Conservation (phyloP, 345 rosid genomes). For the Aquilaria sinensis region DNA sequence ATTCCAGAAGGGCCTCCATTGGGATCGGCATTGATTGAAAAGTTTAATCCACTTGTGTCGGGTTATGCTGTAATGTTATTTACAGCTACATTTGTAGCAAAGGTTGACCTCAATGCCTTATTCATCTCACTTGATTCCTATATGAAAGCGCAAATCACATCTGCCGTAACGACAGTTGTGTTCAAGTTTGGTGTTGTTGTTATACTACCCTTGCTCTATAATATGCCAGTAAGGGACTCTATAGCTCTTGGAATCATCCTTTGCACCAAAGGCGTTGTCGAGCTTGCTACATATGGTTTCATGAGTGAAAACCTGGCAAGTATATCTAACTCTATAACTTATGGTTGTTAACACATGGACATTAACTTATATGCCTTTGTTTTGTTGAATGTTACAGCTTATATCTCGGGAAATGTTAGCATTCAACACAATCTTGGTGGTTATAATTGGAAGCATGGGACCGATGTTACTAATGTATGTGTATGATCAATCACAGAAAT, state of each 20-base stretch:
- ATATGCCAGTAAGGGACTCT: not conserved
- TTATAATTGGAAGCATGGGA: too few species aligned
- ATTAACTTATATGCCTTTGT: too few species aligned
- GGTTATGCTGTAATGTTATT: slow-evolving; percentile 27
- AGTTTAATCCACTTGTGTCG: slow-evolving; percentile 16
- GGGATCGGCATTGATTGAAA: slow-evolving; percentile 27
- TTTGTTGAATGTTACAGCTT: too few species aligned
- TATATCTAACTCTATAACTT: not conserved
- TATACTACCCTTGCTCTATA: not conserved
- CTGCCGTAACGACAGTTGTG: not conserved
- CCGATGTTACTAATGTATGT: too few species aligned
- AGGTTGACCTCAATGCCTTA: not conserved
- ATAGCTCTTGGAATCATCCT: slow-evolving; percentile 10
- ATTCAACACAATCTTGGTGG: too few species aligned
- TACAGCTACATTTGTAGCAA: slow-evolving; percentile 11
- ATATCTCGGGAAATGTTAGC: too few species aligned
- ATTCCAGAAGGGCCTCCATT: slow-evolving; percentile 39
- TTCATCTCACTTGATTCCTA: too few species aligned
- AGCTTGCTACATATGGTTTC: slow-evolving; percentile 2
- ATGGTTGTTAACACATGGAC: too few species aligned
- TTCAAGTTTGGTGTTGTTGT: slow-evolving; percentile 3
- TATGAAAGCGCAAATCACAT: too few species aligned
- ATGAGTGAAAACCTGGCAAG: slow-evolving; percentile 2
- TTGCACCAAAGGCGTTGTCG: slow-evolving; percentile 5
- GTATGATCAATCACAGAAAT: too few species aligned